A percentile compares a stretch with the other conserved stretches of the same genome.
phyloP scores from a whole-genome alignment of 2,329 filamentous ascomycete species.

The Tricladium varicosporioides region DNA sequence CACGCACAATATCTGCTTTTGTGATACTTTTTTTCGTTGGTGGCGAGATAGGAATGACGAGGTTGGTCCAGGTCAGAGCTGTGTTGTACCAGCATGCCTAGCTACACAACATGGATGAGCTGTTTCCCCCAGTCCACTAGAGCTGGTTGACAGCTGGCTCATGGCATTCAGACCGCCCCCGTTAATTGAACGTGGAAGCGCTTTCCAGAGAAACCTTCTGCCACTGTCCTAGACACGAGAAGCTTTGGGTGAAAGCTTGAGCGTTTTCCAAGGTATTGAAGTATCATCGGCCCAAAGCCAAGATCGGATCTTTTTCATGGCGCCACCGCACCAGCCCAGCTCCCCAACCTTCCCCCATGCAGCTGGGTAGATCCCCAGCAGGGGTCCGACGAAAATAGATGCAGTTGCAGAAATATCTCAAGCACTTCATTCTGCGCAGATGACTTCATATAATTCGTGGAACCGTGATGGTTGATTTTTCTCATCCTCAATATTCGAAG shows the following conservation, averaged over 20 bases:
- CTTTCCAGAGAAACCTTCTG: no score
- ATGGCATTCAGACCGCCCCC: no score
- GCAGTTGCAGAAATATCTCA: neutral
- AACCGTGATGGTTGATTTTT: no score
- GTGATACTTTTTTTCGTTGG: neutral
- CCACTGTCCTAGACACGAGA: no score
- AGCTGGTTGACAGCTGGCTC: neutral
- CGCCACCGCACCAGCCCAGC: neutral
- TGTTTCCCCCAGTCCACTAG: neutral
- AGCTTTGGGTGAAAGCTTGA: neutral
- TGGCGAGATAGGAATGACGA: conserved; percentile 2
- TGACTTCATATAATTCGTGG: conserved; percentile 2
- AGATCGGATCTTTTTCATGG: neutral
- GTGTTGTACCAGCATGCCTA: neutral
- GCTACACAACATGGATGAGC: neutral
- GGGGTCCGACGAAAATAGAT: neutral
- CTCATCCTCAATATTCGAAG: no score
- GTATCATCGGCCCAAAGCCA: neutral
- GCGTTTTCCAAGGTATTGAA: neutral
- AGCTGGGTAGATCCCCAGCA: neutral
- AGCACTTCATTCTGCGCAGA: neutral
- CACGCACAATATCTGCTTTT: neutral
- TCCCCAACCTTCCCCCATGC: neutral
- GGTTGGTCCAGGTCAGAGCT: conserved; percentile 1
- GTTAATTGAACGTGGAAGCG: no score